Base-by-base conservation (phyloP, 768 basidiomycete species). In the Kwoniella sp. region DNA sequence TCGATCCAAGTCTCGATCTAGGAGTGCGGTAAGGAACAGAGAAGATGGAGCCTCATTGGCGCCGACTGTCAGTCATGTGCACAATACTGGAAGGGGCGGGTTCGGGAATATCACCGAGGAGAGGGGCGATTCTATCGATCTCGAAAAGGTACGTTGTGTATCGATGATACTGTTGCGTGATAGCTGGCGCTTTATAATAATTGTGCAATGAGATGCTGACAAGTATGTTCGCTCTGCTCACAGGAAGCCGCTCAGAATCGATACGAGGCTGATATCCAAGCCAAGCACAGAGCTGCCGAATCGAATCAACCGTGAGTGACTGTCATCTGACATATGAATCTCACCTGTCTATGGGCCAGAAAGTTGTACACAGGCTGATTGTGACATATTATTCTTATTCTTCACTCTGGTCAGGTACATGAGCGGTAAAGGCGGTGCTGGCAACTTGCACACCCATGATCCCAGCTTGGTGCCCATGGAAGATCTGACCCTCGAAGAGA, bases 31-130 rank as follows among this genome's bases (percentile, higher is more conserved):
- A 17, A 27, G 53, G 26, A 49, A 54, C 15, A 61, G 55, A 27
- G 58, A 61, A 60, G 55, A 62, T 37, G 36, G 21, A 25, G 30
- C 50, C 26, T 61, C 55, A 13, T 47, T 51, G 24, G 58, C 58
- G 36, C 55, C 57, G 26, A 58, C 36, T 48, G 27, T 57, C 55
- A 57, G 60, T 44, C 58, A 61, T 57, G 66, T 56, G 9, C 59
- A 60, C 52, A 58, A 55, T 1, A 36, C 67, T 19, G 78, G 78
- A 2, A 55, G 78, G 26, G 78, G 78, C 29, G 78, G 78, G 17
- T 79, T 68, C 50, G 78, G 78, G 4, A 79, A 79, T 55, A 74
- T 79, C 44, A 30, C 40, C 9, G 67, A 72, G 57, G 72, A 72
- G 22, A 47, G 59, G 24, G 57, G 57, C 22, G 56, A 68, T 37